Conservation (phyloP, 371 early-diverging fungal species). For the Quaeritorhiza haematococci region DNA sequence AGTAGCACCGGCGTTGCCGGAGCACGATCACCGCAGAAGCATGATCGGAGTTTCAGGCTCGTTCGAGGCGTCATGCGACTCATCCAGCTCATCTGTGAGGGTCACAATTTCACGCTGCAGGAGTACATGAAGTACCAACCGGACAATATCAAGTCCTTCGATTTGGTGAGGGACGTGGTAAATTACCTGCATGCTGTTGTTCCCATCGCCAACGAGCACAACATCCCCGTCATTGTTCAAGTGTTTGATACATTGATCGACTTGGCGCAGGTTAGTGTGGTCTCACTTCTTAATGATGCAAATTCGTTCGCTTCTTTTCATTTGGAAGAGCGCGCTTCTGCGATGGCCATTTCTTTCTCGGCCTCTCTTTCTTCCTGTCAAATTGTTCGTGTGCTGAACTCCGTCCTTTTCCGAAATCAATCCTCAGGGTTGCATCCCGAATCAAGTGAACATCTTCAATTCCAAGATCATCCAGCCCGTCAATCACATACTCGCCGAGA, state of each 20-base stretch:
- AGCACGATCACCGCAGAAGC: neutral
- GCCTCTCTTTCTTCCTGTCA: no score
- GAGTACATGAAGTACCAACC: constrained; percentile 47
- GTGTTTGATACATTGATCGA: constrained; percentile 56
- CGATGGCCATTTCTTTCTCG: no score
- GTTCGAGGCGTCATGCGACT: constrained; percentile 49
- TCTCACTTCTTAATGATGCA: neutral
- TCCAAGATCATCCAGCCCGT: constrained; percentile 49
- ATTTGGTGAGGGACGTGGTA: constrained; percentile 49
- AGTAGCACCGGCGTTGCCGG: neutral
- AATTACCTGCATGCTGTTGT: constrained; percentile 51
- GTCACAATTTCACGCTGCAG: constrained; percentile 51
- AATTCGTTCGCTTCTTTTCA: no score
- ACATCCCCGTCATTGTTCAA: constrained; percentile 45
- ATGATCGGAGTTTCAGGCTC: neutral
- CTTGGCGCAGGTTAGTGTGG: constrained; percentile 26
- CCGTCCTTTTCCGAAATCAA: neutral
- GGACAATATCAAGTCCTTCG: constrained; percentile 54
- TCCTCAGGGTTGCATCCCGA: constrained; percentile 33
- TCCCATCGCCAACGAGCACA: constrained; percentile 35
- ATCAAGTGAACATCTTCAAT: constrained; percentile 45
- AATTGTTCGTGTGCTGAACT: no score
- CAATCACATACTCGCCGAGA: constrained; percentile 42
- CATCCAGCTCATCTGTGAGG: constrained; percentile 52
- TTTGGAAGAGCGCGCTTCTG: no score